Percentiles rank a stretch among this genome's conserved stretches.
phyloP scores from a whole-genome alignment of 2,329 filamentous ascomycete species.

The Ciborinia camelliae region DNA sequence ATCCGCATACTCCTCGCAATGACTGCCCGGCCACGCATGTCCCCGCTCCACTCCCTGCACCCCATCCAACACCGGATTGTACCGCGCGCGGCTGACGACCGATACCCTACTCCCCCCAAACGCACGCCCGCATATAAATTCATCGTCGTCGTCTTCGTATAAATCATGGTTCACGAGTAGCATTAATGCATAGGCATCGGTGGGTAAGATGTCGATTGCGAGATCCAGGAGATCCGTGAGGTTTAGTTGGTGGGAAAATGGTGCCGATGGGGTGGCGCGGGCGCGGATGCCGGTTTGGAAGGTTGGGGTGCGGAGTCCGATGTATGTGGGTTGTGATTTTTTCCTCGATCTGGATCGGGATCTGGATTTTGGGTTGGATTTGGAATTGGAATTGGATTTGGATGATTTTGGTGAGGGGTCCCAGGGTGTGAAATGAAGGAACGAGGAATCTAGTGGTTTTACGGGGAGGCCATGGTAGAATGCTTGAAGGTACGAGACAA shows the following conservation, averaged over 20 bases:
- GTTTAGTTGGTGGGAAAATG: slow-evolving; percentile 31
- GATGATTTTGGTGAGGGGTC: neutral
- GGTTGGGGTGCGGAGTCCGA: slow-evolving; percentile 12
- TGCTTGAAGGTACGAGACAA: slow-evolving; percentile 29
- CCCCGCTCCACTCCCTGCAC: slow-evolving; percentile 33
- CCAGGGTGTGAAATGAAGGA: slow-evolving; percentile 23
- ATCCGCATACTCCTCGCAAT: slow-evolving; percentile 53
- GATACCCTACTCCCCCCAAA: slow-evolving; percentile 62
- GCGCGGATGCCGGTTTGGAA: slow-evolving; percentile 26
- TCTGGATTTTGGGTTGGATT: slow-evolving; percentile 7
- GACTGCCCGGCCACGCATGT: slow-evolving; percentile 63
- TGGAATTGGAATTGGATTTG: slow-evolving; percentile 6
- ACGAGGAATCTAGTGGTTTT: slow-evolving; percentile 24
- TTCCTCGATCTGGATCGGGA: neutral
- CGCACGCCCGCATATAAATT: slow-evolving; percentile 64
- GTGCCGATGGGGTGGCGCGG: slow-evolving; percentile 24
- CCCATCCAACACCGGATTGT: slow-evolving; percentile 51
- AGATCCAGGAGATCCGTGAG: slow-evolving; percentile 32
- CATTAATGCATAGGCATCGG: slow-evolving; percentile 32
- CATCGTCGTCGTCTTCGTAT: slow-evolving; percentile 49
- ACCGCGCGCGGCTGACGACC: slow-evolving; percentile 60
- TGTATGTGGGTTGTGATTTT: neutral
- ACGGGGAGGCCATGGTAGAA: slow-evolving; percentile 33
- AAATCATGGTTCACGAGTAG: slow-evolving; percentile 34
- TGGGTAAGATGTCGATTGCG: slow-evolving; percentile 30